Conservation (phyloP, 1,139 yeast species). For the Taiozyma sp. region DNA sequence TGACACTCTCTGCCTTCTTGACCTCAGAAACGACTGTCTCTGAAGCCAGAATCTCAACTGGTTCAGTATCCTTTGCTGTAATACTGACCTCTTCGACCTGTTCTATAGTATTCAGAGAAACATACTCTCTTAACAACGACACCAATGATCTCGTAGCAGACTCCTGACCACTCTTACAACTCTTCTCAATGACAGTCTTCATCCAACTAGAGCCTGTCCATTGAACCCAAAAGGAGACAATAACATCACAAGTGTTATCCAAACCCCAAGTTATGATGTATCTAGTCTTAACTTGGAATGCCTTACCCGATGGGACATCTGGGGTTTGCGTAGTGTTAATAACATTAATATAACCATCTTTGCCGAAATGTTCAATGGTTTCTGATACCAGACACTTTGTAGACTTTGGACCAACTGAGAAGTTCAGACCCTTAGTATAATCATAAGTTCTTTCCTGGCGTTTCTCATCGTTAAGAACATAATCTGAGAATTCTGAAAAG, state of each 20-base stretch:
- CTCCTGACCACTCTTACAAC: constrained; percentile 83
- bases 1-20: neutral
- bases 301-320: constrained; percentile 90
- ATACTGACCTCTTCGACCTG: constrained; percentile 6
- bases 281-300: constrained; percentile 73
- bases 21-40: neutral
- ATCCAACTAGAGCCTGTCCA: constrained; percentile 96
- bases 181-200: constrained; percentile 86
- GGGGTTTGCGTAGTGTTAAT: constrained; percentile 78
- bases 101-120: constrained; percentile 11
- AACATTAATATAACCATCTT: constrained; percentile 50
- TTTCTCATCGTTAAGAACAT: constrained; percentile 37
- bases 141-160: constrained; percentile 40
- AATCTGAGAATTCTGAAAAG: constrained; percentile 45
- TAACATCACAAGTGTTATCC: constrained; percentile 55
- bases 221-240: constrained; percentile 65
- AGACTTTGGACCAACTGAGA: constrained; percentile 91
- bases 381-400: constrained; percentile 81
- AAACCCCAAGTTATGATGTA: constrained; percentile 73
- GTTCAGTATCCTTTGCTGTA: neutral
- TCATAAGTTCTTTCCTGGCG: constrained; percentile 53
- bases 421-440: constrained; percentile 76
- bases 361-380: constrained; percentile 56
- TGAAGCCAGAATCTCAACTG: neutral
- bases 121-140: constrained; percentile 8